Evolutionary conservation across 345 rosid genomes (phyloP).

Genomic region (Arabidopsis suecica): DNA sequence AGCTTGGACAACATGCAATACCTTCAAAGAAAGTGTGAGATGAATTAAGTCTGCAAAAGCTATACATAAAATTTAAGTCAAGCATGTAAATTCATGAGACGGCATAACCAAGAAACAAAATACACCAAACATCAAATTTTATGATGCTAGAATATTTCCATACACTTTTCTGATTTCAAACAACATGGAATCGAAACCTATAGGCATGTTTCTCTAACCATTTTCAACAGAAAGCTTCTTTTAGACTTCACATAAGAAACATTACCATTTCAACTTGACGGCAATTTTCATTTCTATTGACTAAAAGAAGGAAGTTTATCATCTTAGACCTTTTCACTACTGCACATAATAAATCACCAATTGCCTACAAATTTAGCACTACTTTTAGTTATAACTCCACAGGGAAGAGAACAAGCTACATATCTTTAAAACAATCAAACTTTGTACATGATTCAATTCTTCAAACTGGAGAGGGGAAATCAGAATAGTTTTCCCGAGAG

Average conservation of each 20-base stretch:
- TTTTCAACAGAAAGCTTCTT: slow-evolving; percentile 23
- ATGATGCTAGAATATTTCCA: slow-evolving; percentile 16
- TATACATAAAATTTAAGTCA: slow-evolving; percentile 7
- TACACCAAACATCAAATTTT: background rate
- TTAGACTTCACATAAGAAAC: slow-evolving; percentile 20
- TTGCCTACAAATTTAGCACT: background rate
- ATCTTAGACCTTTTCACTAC: slow-evolving; percentile 21
- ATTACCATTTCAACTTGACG: slow-evolving; percentile 12
- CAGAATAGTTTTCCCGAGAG: background rate
- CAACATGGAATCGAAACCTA: slow-evolving; percentile 4
- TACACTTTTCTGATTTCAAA: slow-evolving; percentile 5
- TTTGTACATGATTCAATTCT: background rate
- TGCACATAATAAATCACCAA: slow-evolving; percentile 8
- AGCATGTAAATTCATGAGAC: slow-evolving; percentile 9
- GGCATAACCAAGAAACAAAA: slow-evolving; percentile 16
- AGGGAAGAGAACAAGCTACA: slow-evolving; percentile 6
- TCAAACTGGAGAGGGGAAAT: slow-evolving; percentile 1
- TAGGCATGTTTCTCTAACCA: slow-evolving; percentile 20
- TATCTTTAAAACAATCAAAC: background rate
- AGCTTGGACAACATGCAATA: slow-evolving; percentile 11
- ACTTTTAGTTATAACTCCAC: slow-evolving; percentile 1
- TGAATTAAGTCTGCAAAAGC: slow-evolving; percentile 16
- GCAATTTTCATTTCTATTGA: slow-evolving; percentile 13
- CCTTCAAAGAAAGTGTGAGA: slow-evolving; percentile 16
- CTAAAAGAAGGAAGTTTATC: background rate